Evolutionary conservation across 2,329 filamentous ascomycete genomes (phyloP).

Genomic region (Trichophyton simii): DNA sequence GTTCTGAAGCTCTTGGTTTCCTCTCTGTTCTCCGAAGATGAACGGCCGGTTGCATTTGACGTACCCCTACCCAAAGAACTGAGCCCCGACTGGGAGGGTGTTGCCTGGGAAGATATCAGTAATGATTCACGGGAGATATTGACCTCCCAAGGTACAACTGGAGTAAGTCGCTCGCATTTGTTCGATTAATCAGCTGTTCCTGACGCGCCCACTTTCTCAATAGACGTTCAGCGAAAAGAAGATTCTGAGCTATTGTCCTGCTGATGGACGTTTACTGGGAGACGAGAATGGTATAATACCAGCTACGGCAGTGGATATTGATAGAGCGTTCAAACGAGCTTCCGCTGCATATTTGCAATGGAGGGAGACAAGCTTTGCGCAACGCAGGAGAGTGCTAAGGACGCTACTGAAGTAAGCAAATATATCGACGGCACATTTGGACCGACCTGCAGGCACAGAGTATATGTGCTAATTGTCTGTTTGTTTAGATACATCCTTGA

Average conservation of each 20-base stretch:
- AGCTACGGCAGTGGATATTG: slow-evolving; percentile 62
- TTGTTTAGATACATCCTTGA: slow-evolving; percentile 57
- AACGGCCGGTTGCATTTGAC: slow-evolving; percentile 27
- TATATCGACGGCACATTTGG: slow-evolving; percentile 2
- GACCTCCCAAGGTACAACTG: slow-evolving; percentile 25
- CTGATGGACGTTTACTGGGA: slow-evolving; percentile 73
- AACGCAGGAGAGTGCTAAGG: slow-evolving; percentile 66
- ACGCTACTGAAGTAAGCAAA: slow-evolving; percentile 54
- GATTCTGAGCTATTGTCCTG: slow-evolving; percentile 51
- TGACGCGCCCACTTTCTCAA: background rate
- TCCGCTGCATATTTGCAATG: slow-evolving; percentile 63
- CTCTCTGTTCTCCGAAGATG: slow-evolving; percentile 15
- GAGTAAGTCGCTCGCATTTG: slow-evolving; percentile 21
- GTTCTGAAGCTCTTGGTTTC: slow-evolving; percentile 6
- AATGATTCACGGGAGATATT: slow-evolving; percentile 25
- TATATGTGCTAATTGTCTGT: background rate
- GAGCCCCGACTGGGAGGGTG: slow-evolving; percentile 20
- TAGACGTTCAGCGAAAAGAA: slow-evolving; percentile 30
- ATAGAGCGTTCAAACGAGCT: slow-evolving; percentile 63
- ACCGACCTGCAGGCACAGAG: background rate
- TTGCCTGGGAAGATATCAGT: slow-evolving; percentile 26
- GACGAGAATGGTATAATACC: slow-evolving; percentile 51
- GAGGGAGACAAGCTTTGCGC: slow-evolving; percentile 62
- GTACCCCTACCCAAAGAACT: slow-evolving; percentile 28
- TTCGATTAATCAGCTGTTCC: background rate